Evolutionary conservation across 495 filamentous ascomycete genomes (phyloP), one percentile per base, ranked within the genome.

Genomic region (Podospora pseudopauciseta): DNA sequence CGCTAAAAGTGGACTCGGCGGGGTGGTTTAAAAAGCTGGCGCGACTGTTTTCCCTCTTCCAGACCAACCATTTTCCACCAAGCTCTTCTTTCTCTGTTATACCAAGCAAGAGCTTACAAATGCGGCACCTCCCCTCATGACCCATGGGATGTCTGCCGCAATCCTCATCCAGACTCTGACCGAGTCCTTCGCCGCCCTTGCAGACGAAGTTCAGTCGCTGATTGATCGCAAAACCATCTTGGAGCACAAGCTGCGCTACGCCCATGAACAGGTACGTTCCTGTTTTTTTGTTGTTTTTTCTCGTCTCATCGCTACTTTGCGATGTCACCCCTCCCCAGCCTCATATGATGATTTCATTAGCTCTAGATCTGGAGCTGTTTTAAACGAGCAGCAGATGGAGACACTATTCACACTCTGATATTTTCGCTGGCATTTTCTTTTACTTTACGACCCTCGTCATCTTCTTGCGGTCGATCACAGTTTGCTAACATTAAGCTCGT

Each of bases 361-460:
- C 87, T 90, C 87, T 90, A 90, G 87, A 90, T 86, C 88, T 86
- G 81, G 78, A 90, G 86, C 80, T 84, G 80, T 79, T 68, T 76
- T 76, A 76, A 65, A 64, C 15, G 64, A 55, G 60, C 80, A 75
- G 77, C 80, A 70, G 27, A 79, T 86, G 87, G 75, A 81, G 86
- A 88, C 71, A 86, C 65, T 27, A 66, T 68, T 53, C 66, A 74
- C 68, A 76, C 64, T 72, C 74, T 77, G 75, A 78, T 77, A 73
- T 71, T 71, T 68, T 71, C 20, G 30, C 4, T 32, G 55, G 67
- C 73, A 76, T 77, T 70, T 76, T 76, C 23, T 32, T 7, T 32
- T 32, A 7, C 30, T 72, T 77, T 76, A n/a, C 58, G 74, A 53
- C 68, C 23, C 1, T 1, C 23, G 23, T 60, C 23, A 18, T 65